Evolutionary conservation across 2,329 filamentous ascomycete species (phyloP).

Genomic region (Cercospora sesami): DNA sequence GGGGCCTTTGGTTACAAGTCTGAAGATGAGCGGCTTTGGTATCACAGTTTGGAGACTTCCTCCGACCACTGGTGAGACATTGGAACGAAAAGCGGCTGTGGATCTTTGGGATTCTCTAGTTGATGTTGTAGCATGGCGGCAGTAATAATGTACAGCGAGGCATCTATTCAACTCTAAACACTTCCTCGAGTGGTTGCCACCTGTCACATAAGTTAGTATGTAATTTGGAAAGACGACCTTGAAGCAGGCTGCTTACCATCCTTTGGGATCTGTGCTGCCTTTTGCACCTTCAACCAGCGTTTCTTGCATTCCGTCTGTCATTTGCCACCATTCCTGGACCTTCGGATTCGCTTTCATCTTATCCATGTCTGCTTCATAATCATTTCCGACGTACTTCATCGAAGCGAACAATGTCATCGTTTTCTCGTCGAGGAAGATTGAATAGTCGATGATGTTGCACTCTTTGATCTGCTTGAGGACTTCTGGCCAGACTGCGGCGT

Average conservation of each 20-base stretch:
- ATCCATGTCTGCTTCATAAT: constrained; percentile 74
- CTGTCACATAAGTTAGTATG: background rate
- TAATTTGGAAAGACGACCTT: background rate
- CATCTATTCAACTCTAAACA: constrained; percentile 55
- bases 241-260: constrained; percentile 51
- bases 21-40: constrained; percentile 43
- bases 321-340: constrained; percentile 59
- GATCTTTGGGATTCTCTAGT: constrained; percentile 40
- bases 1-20: constrained; percentile 40
- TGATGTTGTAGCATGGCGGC: constrained; percentile 41
- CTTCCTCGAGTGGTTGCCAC: constrained; percentile 66
- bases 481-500: constrained; percentile 74
- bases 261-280: constrained; percentile 56
- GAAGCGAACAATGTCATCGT: constrained; percentile 68
- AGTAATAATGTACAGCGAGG: constrained; percentile 25
- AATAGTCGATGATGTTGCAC: constrained; percentile 74
- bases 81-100: constrained; percentile 35
- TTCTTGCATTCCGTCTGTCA: constrained; percentile 75
- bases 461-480: constrained; percentile 74
- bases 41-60: constrained; percentile 43
- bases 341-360: constrained; percentile 70
- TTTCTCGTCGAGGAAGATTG: constrained; percentile 66
- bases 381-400: constrained; percentile 76
- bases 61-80: constrained; percentile 32
- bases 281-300: constrained; percentile 59